These are phyloP conservation scores for Solanum rostratum DNA, from an alignment of 257 asterid species.

Conservation along the genomic window DNA sequence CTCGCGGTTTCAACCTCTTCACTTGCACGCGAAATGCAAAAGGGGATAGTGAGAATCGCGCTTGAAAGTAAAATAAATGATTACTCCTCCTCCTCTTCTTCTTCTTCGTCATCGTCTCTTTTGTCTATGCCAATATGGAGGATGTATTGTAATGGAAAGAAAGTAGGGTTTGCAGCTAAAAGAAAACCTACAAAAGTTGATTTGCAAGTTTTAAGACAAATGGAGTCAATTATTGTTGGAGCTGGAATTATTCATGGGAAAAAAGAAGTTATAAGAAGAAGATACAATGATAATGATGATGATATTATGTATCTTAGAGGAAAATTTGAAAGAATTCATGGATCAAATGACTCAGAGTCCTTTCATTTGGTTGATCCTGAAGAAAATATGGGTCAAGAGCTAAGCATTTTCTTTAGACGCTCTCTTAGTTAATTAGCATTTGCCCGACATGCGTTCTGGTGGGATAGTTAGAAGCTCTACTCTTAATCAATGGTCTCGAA, in stretches of 20 bases:
- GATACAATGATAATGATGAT: constrained; percentile 2
- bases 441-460: background rate
- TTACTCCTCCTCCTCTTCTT: background rate
- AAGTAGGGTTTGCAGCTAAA: constrained; percentile 36
- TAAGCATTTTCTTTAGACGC: constrained; percentile 42
- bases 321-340: constrained; percentile 33
- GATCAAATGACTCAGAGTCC: constrained; percentile 37
- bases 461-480: background rate
- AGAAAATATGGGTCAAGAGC: constrained; percentile 38
- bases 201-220: constrained; percentile 18
- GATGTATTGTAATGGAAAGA: constrained; percentile 46
- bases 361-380: constrained; percentile 59
- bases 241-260: constrained; percentile 29
- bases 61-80: constrained; percentile 14
- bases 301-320: constrained; percentile 47
- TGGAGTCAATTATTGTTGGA: constrained; percentile 35
- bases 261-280: background rate
- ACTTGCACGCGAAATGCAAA: constrained; percentile 52
- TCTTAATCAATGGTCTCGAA: background rate
- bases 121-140: constrained; percentile 42
- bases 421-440: background rate
- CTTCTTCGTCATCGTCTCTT: background rate
- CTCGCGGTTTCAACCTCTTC: constrained; percentile 40
- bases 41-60: constrained; percentile 36
- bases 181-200: constrained; percentile 20